These are phyloP conservation scores for Begonia masoniana DNA, from an alignment of 306 rosid species.

Conservation along the genomic window DNA sequence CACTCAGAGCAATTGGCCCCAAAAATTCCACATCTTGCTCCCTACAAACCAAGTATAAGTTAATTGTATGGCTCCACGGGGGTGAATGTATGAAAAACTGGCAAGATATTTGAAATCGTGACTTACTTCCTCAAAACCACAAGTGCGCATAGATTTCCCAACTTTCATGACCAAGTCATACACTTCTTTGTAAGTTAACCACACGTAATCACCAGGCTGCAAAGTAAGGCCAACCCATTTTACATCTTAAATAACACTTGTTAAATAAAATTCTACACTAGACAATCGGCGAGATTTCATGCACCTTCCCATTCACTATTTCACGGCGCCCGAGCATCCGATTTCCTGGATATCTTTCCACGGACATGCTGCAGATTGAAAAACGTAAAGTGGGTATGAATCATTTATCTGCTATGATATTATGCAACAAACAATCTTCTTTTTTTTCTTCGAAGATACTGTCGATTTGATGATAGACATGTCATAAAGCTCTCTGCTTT, in stretches of 20 bases:
- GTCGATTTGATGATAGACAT: too few relatives aligned
- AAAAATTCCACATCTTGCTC: conserved; percentile 78
- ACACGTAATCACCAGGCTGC: conserved; percentile 65
- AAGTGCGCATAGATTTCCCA: conserved; percentile 65
- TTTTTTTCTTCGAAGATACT: too few relatives aligned
- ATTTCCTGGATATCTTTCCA: conserved; percentile 51
- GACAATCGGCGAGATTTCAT: too few relatives aligned
- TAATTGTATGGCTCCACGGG: background rate
- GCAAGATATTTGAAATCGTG: background rate
- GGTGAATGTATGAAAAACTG: background rate
- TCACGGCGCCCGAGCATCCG: conserved; percentile 80
- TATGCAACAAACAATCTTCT: too few relatives aligned
- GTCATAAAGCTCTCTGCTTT: too few relatives aligned
- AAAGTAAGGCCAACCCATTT: conserved; percentile 7
- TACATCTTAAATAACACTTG: conserved; percentile 9
- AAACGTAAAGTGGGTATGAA: background rate
- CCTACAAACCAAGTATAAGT: conserved; percentile 32
- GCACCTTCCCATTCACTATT: conserved; percentile 52
- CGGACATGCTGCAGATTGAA: conserved; percentile 48
- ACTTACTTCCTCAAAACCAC: conserved; percentile 61
- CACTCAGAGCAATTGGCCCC: conserved; percentile 77
- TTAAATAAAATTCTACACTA: too few relatives aligned
- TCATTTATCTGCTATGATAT: background rate
- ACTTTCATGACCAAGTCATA: conserved; percentile 62
- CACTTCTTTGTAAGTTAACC: conserved; percentile 68